Percentiles rank a stretch among this genome's conserved stretches.
Evolutionary conservation across 176 grass and related monocot genomes (phyloP).

Genomic region (Lolium rigidum): DNA sequence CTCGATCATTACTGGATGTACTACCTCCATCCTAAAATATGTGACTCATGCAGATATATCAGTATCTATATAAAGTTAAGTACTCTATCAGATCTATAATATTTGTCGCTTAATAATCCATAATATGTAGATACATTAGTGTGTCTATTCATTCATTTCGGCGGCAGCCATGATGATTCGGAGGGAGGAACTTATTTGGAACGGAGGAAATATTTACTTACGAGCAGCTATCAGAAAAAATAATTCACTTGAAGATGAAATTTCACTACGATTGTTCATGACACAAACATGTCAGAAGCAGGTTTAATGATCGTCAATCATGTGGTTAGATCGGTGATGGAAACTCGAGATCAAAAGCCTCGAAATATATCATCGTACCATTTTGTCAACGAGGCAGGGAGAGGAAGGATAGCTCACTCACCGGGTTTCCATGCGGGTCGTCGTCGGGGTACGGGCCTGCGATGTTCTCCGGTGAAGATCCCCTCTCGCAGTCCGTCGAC

Average conservation of each 20-base stretch:
- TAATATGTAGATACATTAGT: too few species aligned
- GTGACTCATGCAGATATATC: too few species aligned
- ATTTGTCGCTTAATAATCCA: too few species aligned
- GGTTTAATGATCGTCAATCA: neutral
- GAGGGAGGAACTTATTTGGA: too few species aligned
- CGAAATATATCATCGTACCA: neutral
- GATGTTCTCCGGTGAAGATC: slow-evolving; percentile 20
- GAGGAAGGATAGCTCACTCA: slow-evolving; percentile 21
- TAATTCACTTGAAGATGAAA: neutral
- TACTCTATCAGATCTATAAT: too few species aligned
- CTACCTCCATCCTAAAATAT: too few species aligned
- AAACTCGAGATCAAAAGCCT: neutral
- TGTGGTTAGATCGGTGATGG: neutral
- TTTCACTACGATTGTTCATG: neutral
- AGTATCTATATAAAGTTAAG: too few species aligned
- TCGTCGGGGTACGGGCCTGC: neutral
- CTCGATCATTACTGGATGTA: neutral
- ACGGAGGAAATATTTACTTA: too few species aligned
- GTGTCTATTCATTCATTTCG: too few species aligned
- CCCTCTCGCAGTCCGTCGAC: slow-evolving; percentile 25
- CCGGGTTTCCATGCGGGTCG: neutral
- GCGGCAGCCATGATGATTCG: too few species aligned
- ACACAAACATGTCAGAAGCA: neutral
- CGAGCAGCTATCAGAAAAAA: neutral
- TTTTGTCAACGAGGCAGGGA: neutral